A percentile compares a stretch with the other conserved stretches of the same genome.
These are phyloP conservation scores for Globisporangium yorkense DNA, from an alignment of 352 stramenopile species.

Conservation along the genomic window DNA sequence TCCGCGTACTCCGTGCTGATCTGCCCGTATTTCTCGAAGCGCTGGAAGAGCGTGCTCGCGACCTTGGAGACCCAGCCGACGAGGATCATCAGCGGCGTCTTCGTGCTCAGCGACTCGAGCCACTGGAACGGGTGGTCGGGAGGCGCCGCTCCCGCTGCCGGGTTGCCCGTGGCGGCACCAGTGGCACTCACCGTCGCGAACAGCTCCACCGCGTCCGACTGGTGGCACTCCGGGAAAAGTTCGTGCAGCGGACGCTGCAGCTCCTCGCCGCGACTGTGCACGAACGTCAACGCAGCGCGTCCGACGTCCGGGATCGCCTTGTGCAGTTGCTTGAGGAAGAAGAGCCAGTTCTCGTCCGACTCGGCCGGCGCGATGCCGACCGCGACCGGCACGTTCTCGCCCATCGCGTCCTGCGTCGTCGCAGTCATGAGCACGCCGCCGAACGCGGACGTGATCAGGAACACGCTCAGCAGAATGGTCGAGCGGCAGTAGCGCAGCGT, in stretches of 20 bases:
- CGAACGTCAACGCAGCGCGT: constrained; percentile 38
- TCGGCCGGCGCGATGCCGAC: constrained; percentile 49
- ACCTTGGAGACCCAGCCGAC: constrained; percentile 79
- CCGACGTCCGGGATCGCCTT: constrained; percentile 56
- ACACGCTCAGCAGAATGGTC: constrained; percentile 60
- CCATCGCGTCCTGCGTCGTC: constrained; percentile 70
- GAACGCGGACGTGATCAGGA: constrained; percentile 58
- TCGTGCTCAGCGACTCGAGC: constrained; percentile 56
- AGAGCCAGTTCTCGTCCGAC: constrained; percentile 52
- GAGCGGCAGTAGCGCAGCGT: constrained; percentile 54
- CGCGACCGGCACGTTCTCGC: constrained; percentile 65
- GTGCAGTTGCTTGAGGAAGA: constrained; percentile 57
- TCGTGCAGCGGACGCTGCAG: constrained; percentile 30
- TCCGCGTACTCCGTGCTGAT: constrained; percentile 70
- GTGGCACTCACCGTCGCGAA: constrained; percentile 26
- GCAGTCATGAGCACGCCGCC: constrained; percentile 65
- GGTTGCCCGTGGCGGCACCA: neutral
- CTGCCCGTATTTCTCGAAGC: constrained; percentile 67
- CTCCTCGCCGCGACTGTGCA: constrained; percentile 60
- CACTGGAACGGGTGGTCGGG: constrained; percentile 43
- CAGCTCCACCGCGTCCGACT: constrained; percentile 54
- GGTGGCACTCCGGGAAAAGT: constrained; percentile 46
- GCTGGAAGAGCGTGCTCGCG: constrained; percentile 64
- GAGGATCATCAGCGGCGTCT: constrained; percentile 73
- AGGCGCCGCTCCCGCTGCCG: constrained; percentile 10